Evolutionary conservation across 192 early-diverging fungal species (phyloP), one percentile per base, ranked within the genome.

Genomic region (Chytriomyces sp.): DNA sequence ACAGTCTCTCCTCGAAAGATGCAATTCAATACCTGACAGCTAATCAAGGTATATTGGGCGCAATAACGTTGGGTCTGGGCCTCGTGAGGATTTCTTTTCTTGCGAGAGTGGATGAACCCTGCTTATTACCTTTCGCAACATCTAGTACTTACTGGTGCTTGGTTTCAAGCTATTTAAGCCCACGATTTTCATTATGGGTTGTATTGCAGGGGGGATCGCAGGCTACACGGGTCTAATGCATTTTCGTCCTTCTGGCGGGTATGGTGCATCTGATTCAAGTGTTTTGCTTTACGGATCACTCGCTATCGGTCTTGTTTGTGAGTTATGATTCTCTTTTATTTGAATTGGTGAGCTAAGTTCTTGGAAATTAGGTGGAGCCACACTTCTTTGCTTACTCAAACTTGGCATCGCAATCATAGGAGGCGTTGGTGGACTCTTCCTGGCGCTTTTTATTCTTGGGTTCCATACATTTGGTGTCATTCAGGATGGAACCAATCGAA

Each of bases 91-190:
- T 14, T 3, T 3, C 44, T 3, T 22, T 2, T 22, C 44, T 22
- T 22, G 22, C 44, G 22, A n/a, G 44, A 49, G 22, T 1, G 17
- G 44, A 49, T 49, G 14, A 22, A 49, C 0, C 2, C 44, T 49
- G 17, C 44, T 14, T 22, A 49, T 49, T 0, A 22, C 14, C 22
- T 22, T 49, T 49, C 22, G 14, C 17, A 14, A 31, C 52, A 14
- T 33, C 14, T 32, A 70, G 68, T 70, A 70, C 30, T 44, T 70
- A 30, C 36, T 70, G 4, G 39, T 70, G 19, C 68, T 70, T 5
- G 68, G 68, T 41, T 70, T 59, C 56, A 70, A 70, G 32, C 68
- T 70, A 5, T 70, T 39, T 57, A 70, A 70, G 32, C 68, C 68
- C 6, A 70, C 68, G 0, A n/a, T 70, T 10, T 70, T 70, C 31